A percentile compares a stretch with the other conserved stretches of the same genome.
Conservation (phyloP, 345 rosid genomes). For the Anacardium occidentale region DNA sequence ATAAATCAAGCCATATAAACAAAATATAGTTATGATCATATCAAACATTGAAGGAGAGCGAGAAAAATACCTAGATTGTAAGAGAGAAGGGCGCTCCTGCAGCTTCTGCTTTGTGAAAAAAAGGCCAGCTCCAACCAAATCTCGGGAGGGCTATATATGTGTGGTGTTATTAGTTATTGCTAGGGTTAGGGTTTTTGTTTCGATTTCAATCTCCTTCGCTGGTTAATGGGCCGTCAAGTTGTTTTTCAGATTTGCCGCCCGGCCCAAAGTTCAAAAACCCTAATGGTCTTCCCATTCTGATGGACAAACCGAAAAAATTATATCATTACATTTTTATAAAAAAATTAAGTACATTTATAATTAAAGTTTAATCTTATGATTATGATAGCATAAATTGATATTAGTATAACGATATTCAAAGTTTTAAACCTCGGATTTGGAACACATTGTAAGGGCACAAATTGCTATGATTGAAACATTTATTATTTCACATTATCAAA, state of each 20-base stretch:
- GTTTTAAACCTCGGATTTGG: too few species aligned
- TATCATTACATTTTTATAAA: too few species aligned
- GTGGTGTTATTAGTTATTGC: neutral
- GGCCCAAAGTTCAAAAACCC: neutral
- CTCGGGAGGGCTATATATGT: neutral
- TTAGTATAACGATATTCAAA: too few species aligned
- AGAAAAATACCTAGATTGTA: neutral
- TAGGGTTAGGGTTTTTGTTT: conserved; percentile 17
- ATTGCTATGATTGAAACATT: too few species aligned
- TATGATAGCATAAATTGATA: too few species aligned
- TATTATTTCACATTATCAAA: too few species aligned
- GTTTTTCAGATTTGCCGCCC: neutral
- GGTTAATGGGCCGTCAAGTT: neutral
- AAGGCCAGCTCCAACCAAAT: neutral
- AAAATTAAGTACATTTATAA: too few species aligned
- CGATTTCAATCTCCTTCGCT: neutral
- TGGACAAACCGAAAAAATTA: too few species aligned
- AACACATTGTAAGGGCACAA: too few species aligned
- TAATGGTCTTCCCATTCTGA: too few species aligned
- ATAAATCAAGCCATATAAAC: neutral
- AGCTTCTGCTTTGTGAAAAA: neutral
- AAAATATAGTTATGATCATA: neutral
- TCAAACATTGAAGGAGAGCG: neutral
- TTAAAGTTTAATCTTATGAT: too few species aligned
- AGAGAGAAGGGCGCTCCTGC: conserved; percentile 10